A percentile compares a stretch with the other conserved stretches of the same genome.
phyloP scores from a whole-genome alignment of 2,329 filamentous ascomycete genomes.

The Ceratocystiopsis brevicomis region DNA sequence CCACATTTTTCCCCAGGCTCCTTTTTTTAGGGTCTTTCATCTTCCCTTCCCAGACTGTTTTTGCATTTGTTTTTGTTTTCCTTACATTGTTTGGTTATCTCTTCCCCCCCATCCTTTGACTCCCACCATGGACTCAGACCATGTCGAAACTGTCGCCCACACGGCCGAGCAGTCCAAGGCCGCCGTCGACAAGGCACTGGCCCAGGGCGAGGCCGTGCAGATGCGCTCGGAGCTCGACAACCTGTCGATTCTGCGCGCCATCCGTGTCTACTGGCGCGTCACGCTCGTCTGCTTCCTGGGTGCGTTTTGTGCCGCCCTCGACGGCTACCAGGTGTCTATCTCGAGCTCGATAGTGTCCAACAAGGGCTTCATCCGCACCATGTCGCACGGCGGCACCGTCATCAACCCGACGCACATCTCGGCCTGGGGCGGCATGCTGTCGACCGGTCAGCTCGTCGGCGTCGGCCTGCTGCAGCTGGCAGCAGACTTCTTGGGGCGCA shows the following conservation, averaged over 20 bases:
- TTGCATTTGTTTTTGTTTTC: too few relatives aligned
- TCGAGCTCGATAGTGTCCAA: constrained; percentile 1
- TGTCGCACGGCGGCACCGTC: neutral
- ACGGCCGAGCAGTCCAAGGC: neutral
- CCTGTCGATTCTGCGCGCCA: neutral
- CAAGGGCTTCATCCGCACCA: neutral
- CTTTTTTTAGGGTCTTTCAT: too few relatives aligned
- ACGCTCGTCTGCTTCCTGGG: neutral
- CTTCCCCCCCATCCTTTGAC: too few relatives aligned
- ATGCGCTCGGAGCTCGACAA: constrained; percentile 1
- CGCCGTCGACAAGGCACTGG: constrained; percentile 1
- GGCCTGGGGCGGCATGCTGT: constrained; percentile 1
- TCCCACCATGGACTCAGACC: neutral
- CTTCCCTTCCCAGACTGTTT: too few relatives aligned
- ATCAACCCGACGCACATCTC: neutral
- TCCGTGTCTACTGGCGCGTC: neutral
- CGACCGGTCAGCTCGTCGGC: constrained; percentile 1
- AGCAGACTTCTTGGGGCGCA: neutral
- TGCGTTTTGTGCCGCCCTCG: constrained; percentile 1
- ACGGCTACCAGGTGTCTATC: constrained; percentile 1
- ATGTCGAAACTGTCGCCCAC: neutral
- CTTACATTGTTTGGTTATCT: too few relatives aligned
- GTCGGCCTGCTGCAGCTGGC: neutral
- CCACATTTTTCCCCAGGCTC: too few relatives aligned
- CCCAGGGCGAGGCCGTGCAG: neutral